Percentiles rank a stretch among this genome's conserved stretches.
phyloP scores from a whole-genome alignment of 225 moss, liverwort and hornwort genomes.

The Lunularia cruciata region DNA sequence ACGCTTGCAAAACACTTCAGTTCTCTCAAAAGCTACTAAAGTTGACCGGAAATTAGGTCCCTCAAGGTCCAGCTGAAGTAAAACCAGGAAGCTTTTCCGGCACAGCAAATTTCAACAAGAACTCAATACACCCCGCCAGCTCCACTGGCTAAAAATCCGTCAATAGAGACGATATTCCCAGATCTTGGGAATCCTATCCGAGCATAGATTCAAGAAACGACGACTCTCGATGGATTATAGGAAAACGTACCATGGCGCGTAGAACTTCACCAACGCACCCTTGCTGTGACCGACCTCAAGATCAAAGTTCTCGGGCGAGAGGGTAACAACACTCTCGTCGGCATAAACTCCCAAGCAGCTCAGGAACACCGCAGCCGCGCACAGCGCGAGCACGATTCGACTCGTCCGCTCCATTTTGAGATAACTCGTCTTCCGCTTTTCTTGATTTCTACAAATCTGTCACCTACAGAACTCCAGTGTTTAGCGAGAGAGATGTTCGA shows the following conservation, averaged over 20 bases:
- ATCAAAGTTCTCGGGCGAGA: conserved; percentile 74
- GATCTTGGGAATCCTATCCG: too few species aligned
- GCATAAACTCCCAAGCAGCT: conserved; percentile 30
- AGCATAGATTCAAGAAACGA: neutral
- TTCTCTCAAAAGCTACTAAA: too few species aligned
- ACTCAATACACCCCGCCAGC: neutral
- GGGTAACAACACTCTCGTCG: conserved; percentile 71
- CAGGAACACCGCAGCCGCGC: conserved; percentile 28
- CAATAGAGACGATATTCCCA: too few species aligned
- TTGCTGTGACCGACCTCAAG: conserved; percentile 69
- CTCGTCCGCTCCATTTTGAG: conserved; percentile 50
- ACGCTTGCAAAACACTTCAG: too few species aligned
- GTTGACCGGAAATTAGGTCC: too few species aligned
- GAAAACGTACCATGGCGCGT: conserved; percentile 83
- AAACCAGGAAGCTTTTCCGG: too few species aligned
- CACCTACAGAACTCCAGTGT: neutral
- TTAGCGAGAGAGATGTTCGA: neutral
- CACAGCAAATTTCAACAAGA: neutral
- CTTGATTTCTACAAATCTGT: neutral
- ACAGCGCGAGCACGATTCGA: conserved; percentile 22
- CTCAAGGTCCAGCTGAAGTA: too few species aligned
- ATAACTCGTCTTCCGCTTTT: neutral
- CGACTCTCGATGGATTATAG: neutral
- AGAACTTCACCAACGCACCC: conserved; percentile 91
- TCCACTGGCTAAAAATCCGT: neutral